Conservation (phyloP, 1,284 basidiomycete species). For the Ganoderma leucocontextum region DNA sequence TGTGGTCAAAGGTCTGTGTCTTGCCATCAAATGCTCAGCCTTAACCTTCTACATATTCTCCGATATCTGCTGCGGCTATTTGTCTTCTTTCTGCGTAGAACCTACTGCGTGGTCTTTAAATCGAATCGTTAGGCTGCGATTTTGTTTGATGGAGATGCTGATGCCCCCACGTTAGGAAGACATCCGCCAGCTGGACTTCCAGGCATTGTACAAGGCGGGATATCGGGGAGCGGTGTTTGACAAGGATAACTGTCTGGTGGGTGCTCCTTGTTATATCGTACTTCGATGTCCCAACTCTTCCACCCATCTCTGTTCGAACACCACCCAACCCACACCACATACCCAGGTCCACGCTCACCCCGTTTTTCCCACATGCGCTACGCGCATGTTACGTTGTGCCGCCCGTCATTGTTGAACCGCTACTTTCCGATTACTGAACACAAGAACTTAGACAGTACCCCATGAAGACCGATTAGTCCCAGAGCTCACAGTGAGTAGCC, state of each 20-base stretch:
- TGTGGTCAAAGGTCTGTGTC: slow-evolving; percentile 69
- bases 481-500: slow-evolving; percentile 64
- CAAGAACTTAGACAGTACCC: slow-evolving; percentile 70
- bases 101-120: background rate
- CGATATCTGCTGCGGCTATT: background rate
- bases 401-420: background rate
- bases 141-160: slow-evolving; percentile 6
- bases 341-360: background rate
- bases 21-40: background rate
- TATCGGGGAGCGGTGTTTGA: slow-evolving; percentile 92
- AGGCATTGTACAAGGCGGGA: slow-evolving; percentile 77
- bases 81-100: background rate
- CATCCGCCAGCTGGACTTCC: slow-evolving; percentile 89
- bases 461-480: slow-evolving; percentile 78
- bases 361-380: background rate
- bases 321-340: background rate
- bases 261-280: slow-evolving; percentile 35
- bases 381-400: background rate
- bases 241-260: slow-evolving; percentile 96
- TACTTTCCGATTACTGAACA: background rate
- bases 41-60: background rate
- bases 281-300: background rate
- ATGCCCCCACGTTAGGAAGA: slow-evolving; percentile 60
- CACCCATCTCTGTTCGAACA: background rate
- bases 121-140: background rate